Conservation (phyloP, 2,329 filamentous ascomycete genomes). For the Ustulina deusta region DNA sequence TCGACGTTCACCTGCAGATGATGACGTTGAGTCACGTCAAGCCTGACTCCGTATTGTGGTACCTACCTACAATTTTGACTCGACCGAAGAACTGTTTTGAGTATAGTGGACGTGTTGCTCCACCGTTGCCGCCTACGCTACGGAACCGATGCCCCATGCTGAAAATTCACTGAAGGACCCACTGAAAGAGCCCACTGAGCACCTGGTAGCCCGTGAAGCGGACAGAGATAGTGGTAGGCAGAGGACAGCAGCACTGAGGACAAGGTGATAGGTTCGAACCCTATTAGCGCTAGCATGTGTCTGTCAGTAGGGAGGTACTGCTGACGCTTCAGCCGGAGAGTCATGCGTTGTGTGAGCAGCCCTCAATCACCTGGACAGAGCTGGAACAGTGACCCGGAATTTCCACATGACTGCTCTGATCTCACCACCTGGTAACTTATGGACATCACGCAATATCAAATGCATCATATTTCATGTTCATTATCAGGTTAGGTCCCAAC, state of each 20-base stretch:
- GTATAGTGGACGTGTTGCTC: neutral
- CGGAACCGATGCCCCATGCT: neutral
- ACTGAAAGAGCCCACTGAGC: neutral
- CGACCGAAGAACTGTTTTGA: neutral
- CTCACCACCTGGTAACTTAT: conserved; percentile 12
- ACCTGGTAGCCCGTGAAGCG: no score
- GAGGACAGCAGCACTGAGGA: no score
- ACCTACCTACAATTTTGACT: neutral
- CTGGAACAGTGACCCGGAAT: conserved; percentile 14
- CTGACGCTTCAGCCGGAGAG: conserved; percentile 12
- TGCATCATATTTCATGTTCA: conserved; percentile 15
- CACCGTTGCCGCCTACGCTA: neutral
- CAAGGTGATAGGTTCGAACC: no score
- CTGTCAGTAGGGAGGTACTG: neutral
- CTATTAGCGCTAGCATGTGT: no score
- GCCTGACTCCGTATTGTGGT: conserved; percentile 18
- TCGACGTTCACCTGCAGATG: conserved; percentile 23
- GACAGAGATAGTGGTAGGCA: no score
- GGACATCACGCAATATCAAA: conserved; percentile 24
- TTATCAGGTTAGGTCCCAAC: neutral
- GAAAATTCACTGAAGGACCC: neutral
- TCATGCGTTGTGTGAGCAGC: conserved; percentile 29
- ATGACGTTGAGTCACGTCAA: conserved; percentile 37
- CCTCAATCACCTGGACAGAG: conserved; percentile 29
- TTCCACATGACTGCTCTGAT: conserved; percentile 15